These are phyloP conservation scores for Chalciporus pseudorubinellus DNA, from an alignment of 768 basidiomycete genomes.

Conservation along the genomic window DNA sequence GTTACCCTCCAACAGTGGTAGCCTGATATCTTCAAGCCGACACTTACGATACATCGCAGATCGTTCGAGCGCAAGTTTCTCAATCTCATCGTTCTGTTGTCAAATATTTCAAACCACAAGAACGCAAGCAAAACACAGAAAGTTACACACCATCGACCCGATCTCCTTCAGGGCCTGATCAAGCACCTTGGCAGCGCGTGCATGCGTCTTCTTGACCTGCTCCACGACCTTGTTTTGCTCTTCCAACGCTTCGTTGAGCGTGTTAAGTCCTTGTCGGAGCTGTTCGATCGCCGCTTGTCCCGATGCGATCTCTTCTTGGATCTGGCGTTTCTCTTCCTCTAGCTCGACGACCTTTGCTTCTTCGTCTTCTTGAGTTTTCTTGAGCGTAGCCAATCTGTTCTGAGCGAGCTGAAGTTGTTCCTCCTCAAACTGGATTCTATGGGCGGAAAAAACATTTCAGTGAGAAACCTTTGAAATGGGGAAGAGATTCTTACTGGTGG, in stretches of 20 bases:
- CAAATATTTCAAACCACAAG: constrained; percentile 2
- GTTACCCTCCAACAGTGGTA: constrained; percentile 75
- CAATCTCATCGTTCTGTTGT: constrained; percentile 81
- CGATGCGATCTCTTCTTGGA: constrained; percentile 58
- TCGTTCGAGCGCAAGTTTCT: constrained; percentile 80
- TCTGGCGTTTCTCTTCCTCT: constrained; percentile 50
- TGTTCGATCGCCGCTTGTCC: constrained; percentile 53
- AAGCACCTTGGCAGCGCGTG: constrained; percentile 69
- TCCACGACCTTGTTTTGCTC: constrained; percentile 75
- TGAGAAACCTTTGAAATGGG: background rate
- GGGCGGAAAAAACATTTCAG: constrained; percentile 3
- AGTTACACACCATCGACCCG: constrained; percentile 57
- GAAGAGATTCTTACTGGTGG: constrained; percentile 64
- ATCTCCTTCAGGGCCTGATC: constrained; percentile 94
- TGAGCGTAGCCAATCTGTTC: constrained; percentile 59
- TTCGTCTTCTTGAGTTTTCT: constrained; percentile 52
- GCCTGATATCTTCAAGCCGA: constrained; percentile 84
- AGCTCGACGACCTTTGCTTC: constrained; percentile 50
- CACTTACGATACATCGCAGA: constrained; percentile 89
- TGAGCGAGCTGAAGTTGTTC: constrained; percentile 66
- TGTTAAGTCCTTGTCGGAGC: constrained; percentile 61
- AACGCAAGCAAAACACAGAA: constrained; percentile 22
- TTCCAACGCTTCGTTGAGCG: constrained; percentile 61
- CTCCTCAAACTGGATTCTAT: constrained; percentile 76
- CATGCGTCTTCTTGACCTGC: constrained; percentile 66